phyloP scores from a whole-genome alignment of 1,139 yeast species.

The Lodderomyces oxycetoniae region DNA sequence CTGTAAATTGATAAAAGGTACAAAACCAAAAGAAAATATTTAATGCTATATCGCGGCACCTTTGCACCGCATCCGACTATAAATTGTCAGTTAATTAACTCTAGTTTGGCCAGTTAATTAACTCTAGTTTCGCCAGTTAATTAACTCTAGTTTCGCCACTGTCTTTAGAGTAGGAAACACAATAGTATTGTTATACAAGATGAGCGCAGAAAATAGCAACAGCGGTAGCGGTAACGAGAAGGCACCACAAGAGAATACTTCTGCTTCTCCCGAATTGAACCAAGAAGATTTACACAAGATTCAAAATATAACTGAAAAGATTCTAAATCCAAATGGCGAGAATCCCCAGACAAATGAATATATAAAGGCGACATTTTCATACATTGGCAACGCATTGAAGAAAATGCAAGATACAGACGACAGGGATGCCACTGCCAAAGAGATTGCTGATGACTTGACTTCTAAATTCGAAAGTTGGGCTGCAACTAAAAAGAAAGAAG shows the following conservation, averaged over 20 bases:
- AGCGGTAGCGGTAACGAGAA: background rate
- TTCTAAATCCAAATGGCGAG: conserved; percentile 28
- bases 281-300: conserved; percentile 11
- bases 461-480: conserved; percentile 29
- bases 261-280: conserved; percentile 4
- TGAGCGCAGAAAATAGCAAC: too few relatives aligned
- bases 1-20: too few relatives aligned
- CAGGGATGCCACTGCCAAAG: conserved; percentile 33
- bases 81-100: too few relatives aligned
- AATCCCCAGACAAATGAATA: conserved; percentile 24
- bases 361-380: conserved; percentile 27
- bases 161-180: background rate
- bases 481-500: conserved; percentile 13
- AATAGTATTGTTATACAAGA: too few relatives aligned
- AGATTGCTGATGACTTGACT: conserved; percentile 36
- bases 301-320: conserved; percentile 16
- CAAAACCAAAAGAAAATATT: too few relatives aligned
- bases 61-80: too few relatives aligned
- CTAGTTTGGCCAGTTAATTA: too few relatives aligned
- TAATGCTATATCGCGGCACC: too few relatives aligned
- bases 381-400: conserved; percentile 24
- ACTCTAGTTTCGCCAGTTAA: too few relatives aligned
- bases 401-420: conserved; percentile 31
- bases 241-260: conserved; percentile 3
- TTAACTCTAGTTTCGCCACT: too few relatives aligned